Evolutionary conservation across 306 rosid genomes (phyloP).

Genomic region (Trifolium subterraneum): DNA sequence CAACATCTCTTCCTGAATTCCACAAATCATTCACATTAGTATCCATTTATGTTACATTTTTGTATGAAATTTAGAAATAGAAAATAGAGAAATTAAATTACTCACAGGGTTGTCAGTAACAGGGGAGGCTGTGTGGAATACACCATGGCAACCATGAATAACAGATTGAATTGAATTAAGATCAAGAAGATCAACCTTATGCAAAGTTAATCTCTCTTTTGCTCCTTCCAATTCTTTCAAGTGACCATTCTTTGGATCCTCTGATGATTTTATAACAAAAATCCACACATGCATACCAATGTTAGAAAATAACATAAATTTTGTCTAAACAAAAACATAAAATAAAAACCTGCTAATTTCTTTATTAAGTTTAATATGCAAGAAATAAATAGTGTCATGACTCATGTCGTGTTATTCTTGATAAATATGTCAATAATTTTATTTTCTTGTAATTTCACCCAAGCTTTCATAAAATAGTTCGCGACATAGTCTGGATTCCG

Average conservation of each 20-base stretch:
- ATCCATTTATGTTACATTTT: background rate
- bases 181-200: slow-evolving; percentile 81
- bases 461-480: no score
- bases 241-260: slow-evolving; percentile 80
- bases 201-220: slow-evolving; percentile 61
- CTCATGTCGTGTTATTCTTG: no score
- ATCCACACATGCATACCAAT: background rate
- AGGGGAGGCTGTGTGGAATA: slow-evolving; percentile 86
- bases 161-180: slow-evolving; percentile 57
- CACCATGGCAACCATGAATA: slow-evolving; percentile 71
- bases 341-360: no score
- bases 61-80: background rate
- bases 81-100: background rate
- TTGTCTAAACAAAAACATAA: background rate
- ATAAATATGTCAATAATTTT: no score
- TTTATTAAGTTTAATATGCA: background rate
- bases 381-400: background rate
- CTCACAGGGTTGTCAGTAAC: slow-evolving; percentile 85
- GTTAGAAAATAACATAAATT: background rate
- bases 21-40: background rate
- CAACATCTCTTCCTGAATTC: slow-evolving; percentile 68
- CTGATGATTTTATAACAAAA: slow-evolving; percentile 36
- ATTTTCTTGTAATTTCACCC: background rate
- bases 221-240: slow-evolving; percentile 87
- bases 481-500: no score